These are phyloP conservation scores for Trichophyton benhamiae DNA, from an alignment of 2,329 filamentous ascomycete genomes.

Conservation along the genomic window DNA sequence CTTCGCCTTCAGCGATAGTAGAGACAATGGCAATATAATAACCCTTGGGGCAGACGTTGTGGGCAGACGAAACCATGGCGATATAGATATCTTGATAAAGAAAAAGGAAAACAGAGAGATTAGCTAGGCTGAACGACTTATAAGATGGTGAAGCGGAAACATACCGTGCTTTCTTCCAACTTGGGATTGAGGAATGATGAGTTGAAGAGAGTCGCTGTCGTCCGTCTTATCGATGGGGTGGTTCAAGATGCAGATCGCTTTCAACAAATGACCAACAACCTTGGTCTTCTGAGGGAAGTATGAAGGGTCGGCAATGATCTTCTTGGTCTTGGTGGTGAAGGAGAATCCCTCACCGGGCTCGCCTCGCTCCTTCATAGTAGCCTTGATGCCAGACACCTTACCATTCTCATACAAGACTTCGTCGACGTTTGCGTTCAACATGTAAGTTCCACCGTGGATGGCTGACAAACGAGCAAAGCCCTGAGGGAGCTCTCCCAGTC, in stretches of 20 bases:
- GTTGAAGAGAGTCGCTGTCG: conserved; percentile 76
- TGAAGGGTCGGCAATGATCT: conserved; percentile 89
- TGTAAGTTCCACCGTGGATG: conserved; percentile 98
- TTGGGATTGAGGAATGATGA: conserved; percentile 97
- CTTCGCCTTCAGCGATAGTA: conserved; percentile 80
- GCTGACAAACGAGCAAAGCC: conserved; percentile 94
- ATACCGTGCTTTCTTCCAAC: conserved; percentile 89
- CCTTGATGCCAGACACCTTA: conserved; percentile 92
- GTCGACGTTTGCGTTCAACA: conserved; percentile 91
- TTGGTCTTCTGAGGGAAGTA: conserved; percentile 89
- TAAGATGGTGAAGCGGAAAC: not conserved
- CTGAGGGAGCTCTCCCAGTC: conserved; percentile 90
- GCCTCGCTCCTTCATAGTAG: conserved; percentile 82
- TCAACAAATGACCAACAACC: conserved; percentile 78
- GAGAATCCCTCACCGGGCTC: conserved; percentile 65
- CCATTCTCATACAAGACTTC: conserved; percentile 70
- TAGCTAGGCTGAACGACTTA: not conserved
- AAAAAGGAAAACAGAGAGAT: not conserved
- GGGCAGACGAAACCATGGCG: conserved; percentile 84
- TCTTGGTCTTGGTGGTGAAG: conserved; percentile 91
- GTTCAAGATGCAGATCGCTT: conserved; percentile 94
- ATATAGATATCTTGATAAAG: conserved; percentile 71
- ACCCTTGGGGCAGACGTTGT: conserved; percentile 97
- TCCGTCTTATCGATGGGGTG: conserved; percentile 85
- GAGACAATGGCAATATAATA: conserved; percentile 99